A percentile compares a stretch with the other conserved stretches of the same genome.
These are phyloP conservation scores for Cucumis sativus DNA, from an alignment of 306 rosid genomes.

Conservation along the genomic window DNA sequence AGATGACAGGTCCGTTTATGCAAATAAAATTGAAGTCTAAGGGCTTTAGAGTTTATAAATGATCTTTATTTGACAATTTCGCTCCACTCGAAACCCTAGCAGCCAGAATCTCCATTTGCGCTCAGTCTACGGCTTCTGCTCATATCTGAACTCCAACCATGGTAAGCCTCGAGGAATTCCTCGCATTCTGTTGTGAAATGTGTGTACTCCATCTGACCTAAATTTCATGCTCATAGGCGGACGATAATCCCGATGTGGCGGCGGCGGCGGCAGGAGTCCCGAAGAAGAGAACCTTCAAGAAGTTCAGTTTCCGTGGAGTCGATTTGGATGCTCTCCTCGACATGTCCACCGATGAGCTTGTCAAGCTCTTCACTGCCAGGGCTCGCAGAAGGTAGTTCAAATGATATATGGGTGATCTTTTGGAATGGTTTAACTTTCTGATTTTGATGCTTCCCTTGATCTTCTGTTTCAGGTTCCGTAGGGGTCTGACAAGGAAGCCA, in stretches of 20 bases:
- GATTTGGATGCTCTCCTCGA: slow-evolving; percentile 69
- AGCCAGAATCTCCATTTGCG: slow-evolving; percentile 9
- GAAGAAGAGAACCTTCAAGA: slow-evolving; percentile 87
- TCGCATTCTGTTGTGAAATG: neutral
- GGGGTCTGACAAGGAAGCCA: slow-evolving; percentile 86
- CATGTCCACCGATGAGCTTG: slow-evolving; percentile 81
- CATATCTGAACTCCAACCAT: slow-evolving; percentile 15
- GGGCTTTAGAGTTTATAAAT: neutral
- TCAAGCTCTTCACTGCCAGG: slow-evolving; percentile 63
- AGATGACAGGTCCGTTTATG: neutral
- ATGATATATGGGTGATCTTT: neutral
- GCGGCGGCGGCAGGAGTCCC: slow-evolving; percentile 24
- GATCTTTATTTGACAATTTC: neutral
- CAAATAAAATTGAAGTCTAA: neutral
- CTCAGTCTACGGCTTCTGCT: neutral
- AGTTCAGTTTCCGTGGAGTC: slow-evolving; percentile 72
- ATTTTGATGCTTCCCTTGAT: neutral
- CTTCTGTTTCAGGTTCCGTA: slow-evolving; percentile 44
- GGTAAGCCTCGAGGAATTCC: slow-evolving; percentile 9
- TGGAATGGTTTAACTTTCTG: neutral
- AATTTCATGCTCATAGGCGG: slow-evolving; percentile 39
- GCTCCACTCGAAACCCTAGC: slow-evolving; percentile 22
- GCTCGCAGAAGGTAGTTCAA: slow-evolving; percentile 56
- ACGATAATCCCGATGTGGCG: slow-evolving; percentile 44
- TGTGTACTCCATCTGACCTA: neutral